phyloP scores from a whole-genome alignment of 176 grass and related monocot genomes.

The Zea luxurians region DNA sequence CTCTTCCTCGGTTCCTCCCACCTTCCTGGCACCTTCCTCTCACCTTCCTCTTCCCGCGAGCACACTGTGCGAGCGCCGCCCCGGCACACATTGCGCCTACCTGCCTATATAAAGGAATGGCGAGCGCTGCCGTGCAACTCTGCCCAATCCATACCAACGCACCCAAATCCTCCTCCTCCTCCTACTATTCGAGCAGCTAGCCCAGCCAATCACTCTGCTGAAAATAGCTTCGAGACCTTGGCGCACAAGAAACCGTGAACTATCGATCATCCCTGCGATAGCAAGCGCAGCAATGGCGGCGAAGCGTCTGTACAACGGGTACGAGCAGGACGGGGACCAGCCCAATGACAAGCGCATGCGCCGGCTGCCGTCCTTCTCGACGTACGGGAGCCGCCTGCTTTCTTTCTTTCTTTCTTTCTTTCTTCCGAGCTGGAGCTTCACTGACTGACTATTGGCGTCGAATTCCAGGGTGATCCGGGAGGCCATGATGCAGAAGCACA shows the following conservation, averaged over 20 bases:
- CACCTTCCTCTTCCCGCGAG: constrained; percentile 4
- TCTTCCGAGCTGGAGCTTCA: neutral
- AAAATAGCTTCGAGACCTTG: constrained; percentile 1
- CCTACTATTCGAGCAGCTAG: neutral
- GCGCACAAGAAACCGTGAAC: neutral
- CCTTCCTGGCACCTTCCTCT: constrained; percentile 48
- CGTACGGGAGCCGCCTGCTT: constrained; percentile 28
- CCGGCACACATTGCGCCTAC: neutral
- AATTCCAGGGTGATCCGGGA: constrained; percentile 70
- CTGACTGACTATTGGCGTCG: neutral
- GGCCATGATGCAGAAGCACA: constrained; percentile 60
- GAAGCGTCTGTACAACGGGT: constrained; percentile 54
- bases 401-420: neutral
- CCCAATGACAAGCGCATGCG: constrained; percentile 59
- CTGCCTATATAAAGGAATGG: neutral
- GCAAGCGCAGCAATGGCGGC: constrained; percentile 49
- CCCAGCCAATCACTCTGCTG: neutral
- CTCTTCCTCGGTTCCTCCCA: constrained; percentile 11
- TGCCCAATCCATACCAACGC: constrained; percentile 6
- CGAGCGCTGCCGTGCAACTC: neutral
- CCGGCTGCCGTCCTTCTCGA: constrained; percentile 65
- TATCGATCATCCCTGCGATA: neutral
- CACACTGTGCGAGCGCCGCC: neutral
- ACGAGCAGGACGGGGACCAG: constrained; percentile 53
- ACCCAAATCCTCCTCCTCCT: neutral